Evolutionary conservation across 257 asterid species (phyloP).

Genomic region (Capsicum chinense): DNA sequence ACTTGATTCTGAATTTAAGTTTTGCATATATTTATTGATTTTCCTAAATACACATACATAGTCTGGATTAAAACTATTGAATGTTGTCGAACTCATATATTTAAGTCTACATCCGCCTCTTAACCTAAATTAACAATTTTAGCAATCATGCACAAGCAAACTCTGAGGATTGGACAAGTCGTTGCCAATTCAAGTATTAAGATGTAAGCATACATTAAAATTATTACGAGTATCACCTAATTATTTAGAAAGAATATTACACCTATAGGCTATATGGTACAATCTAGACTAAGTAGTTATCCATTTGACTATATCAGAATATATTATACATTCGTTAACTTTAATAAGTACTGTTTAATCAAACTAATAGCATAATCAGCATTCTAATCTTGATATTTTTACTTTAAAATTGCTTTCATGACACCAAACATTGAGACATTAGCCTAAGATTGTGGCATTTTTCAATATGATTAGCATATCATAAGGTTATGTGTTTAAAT

Average conservation of each 20-base stretch:
- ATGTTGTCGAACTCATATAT: fast-evolving
- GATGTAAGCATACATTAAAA: slow-evolving; percentile 16
- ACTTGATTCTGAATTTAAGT: background rate
- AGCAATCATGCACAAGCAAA: slow-evolving; percentile 16
- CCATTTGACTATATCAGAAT: background rate
- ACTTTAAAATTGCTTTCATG: slow-evolving; percentile 27
- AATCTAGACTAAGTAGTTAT: background rate
- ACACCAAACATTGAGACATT: slow-evolving; percentile 32
- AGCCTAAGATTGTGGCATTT: slow-evolving; percentile 20
- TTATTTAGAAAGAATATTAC: background rate
- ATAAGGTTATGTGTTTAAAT: slow-evolving; percentile 6
- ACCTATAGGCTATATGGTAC: background rate
- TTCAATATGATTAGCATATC: background rate
- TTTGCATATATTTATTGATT: background rate
- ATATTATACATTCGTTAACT: background rate
- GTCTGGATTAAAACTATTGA: background rate
- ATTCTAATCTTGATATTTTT: background rate
- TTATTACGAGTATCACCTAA: background rate
- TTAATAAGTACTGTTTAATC: slow-evolving; percentile 3
- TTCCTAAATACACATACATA: background rate
- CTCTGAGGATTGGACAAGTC: slow-evolving; percentile 18
- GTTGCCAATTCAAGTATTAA: slow-evolving; percentile 20
- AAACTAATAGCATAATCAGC: slow-evolving; percentile 18
- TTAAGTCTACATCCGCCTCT: background rate
- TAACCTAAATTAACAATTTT: background rate